Conservation (phyloP, 1,284 basidiomycete genomes). For the Fomitopsis pinicola region DNA sequence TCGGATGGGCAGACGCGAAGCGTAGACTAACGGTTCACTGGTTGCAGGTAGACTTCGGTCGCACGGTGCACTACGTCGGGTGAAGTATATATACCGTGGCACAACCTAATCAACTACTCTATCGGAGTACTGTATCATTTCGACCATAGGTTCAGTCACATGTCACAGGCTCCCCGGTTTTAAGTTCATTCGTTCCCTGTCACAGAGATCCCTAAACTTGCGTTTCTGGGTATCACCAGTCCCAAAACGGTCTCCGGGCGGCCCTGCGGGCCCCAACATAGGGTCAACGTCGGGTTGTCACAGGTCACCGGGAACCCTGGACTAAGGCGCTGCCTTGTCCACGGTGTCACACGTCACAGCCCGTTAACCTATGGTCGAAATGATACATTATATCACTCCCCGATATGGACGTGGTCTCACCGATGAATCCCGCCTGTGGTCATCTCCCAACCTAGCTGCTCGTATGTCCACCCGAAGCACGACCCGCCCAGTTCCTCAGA, state of each 20-base stretch:
- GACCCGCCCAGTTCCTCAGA: background rate
- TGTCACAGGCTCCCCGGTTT: too few species aligned
- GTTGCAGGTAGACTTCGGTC: background rate
- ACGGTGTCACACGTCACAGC: too few species aligned
- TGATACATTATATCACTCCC: background rate
- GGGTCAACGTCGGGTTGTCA: too few species aligned
- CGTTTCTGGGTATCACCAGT: too few species aligned
- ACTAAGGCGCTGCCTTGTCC: too few species aligned
- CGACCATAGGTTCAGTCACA: too few species aligned
- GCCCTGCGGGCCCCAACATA: too few species aligned
- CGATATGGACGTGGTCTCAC: background rate
- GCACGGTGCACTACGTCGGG: background rate
- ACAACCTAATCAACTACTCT: background rate
- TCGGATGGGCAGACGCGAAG: constrained; percentile 82
- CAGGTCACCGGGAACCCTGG: too few species aligned
- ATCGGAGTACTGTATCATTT: background rate
- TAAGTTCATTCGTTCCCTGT: too few species aligned
- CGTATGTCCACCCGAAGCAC: constrained; percentile 26
- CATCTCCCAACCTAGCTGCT: constrained; percentile 42
- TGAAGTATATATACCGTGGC: background rate
- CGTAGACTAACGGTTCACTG: constrained; percentile 79
- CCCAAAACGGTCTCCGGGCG: too few species aligned
- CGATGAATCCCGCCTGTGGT: constrained; percentile 7
- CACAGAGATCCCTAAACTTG: too few species aligned
- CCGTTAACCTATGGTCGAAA: too few species aligned